These are phyloP conservation scores for Sugiyamaella chiloensis DNA, from an alignment of 805 yeast species.

Conservation along the genomic window DNA sequence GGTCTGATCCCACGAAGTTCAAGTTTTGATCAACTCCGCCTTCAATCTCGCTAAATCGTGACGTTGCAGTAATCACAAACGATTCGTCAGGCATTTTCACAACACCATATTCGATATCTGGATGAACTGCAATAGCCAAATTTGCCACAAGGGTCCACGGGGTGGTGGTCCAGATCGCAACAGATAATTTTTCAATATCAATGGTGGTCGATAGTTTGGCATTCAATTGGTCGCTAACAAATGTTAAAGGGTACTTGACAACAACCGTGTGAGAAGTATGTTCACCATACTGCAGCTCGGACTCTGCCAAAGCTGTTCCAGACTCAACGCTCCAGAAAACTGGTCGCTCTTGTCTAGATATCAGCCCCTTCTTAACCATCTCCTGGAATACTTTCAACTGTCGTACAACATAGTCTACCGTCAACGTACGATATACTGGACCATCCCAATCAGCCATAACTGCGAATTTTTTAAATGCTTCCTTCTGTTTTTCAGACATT, in stretches of 20 bases:
- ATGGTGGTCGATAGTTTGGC: background rate
- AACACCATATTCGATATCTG: constrained; percentile 55
- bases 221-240: constrained; percentile 26
- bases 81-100: constrained; percentile 39
- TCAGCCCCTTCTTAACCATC: constrained; percentile 61
- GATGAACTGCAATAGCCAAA: constrained; percentile 72
- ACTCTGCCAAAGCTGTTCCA: constrained; percentile 91
- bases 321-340: constrained; percentile 98
- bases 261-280: constrained; percentile 69
- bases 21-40: background rate
- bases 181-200: constrained; percentile 9
- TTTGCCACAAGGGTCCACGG: constrained; percentile 97
- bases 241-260: constrained; percentile 58
- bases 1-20: constrained; percentile 41
- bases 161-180: constrained; percentile 90
- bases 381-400: constrained; percentile 70
- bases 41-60: constrained; percentile 29
- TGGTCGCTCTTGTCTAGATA: constrained; percentile 85
- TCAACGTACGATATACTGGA: constrained; percentile 66
- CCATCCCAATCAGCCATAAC: constrained; percentile 79
- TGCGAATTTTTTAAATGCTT: constrained; percentile 64
- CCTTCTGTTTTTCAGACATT: constrained; percentile 61
- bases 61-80: constrained; percentile 55
- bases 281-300: constrained; percentile 85
- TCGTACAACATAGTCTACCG: constrained; percentile 63